A percentile compares a stretch with the other conserved stretches of the same genome.
These are phyloP conservation scores for Leptographium flavum DNA, from an alignment of 2,329 filamentous ascomycete genomes.

Conservation along the genomic window DNA sequence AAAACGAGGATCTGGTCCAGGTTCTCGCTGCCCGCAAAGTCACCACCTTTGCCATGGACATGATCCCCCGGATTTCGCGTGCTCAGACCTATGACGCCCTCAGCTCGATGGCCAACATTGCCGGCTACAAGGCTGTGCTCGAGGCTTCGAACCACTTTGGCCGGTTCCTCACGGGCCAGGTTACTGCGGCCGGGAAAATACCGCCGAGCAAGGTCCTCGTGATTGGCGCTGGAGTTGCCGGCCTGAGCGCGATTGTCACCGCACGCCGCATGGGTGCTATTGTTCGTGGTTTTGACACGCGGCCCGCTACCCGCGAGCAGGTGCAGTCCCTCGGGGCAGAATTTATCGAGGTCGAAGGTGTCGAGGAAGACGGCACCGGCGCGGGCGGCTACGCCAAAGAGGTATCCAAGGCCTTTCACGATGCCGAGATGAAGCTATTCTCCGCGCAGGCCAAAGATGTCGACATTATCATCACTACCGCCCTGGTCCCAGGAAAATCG, in stretches of 20 bases:
- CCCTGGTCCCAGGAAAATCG: constrained; percentile 73
- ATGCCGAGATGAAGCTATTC: constrained; percentile 86
- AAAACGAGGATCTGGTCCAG: constrained; percentile 64
- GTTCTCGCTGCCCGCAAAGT: constrained; percentile 55
- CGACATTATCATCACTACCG: constrained; percentile 85
- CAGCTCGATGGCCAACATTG: constrained; percentile 89
- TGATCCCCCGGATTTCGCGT: constrained; percentile 79
- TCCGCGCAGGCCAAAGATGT: constrained; percentile 76
- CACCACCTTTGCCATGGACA: constrained; percentile 81
- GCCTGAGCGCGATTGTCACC: constrained; percentile 76
- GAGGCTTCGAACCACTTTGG: constrained; percentile 85
- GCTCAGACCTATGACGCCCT: constrained; percentile 81
- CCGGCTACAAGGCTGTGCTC: constrained; percentile 81
- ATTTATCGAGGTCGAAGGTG: constrained; percentile 66
- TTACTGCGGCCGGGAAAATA: constrained; percentile 81
- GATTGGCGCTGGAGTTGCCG: constrained; percentile 81
- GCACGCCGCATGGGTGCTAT: constrained; percentile 78
- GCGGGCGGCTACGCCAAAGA: constrained; percentile 83
- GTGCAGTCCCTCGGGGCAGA: constrained; percentile 83
- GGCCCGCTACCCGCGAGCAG: constrained; percentile 74
- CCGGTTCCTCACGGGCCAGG: constrained; percentile 76
- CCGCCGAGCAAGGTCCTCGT: constrained; percentile 82
- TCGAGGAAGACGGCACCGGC: constrained; percentile 72
- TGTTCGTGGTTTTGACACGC: constrained; percentile 82
- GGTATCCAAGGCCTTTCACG: constrained; percentile 89